phyloP scores from a whole-genome alignment of 1,139 yeast species.

The Hyphopichia pseudoburtonii region DNA sequence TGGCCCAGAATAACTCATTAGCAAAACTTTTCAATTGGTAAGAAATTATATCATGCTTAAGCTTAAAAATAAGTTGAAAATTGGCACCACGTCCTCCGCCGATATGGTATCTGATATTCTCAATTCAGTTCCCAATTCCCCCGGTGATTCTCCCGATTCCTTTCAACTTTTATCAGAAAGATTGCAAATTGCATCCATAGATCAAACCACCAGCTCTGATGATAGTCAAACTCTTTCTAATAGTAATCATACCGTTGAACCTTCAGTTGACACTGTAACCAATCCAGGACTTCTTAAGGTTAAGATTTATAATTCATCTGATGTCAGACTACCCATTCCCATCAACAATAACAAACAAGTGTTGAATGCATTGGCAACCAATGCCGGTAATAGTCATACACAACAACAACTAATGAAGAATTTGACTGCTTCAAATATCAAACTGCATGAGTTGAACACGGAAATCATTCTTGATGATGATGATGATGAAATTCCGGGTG shows the following conservation, averaged over 20 bases:
- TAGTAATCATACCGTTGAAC: slow-evolving; percentile 3
- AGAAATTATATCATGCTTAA: no score
- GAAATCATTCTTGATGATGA: no score
- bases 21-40: no score
- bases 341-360: slow-evolving; percentile 54
- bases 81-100: no score
- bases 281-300: slow-evolving; percentile 72
- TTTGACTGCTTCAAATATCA: slow-evolving; percentile 16
- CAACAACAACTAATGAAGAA: slow-evolving; percentile 36
- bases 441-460: no score
- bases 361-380: slow-evolving; percentile 50
- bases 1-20: no score
- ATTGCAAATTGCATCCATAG: slow-evolving; percentile 9
- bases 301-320: slow-evolving; percentile 62
- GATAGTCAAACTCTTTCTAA: slow-evolving; percentile 4
- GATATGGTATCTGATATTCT: no score
- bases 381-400: slow-evolving; percentile 41
- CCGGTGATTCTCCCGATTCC: no score
- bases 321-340: slow-evolving; percentile 62
- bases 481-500: slow-evolving; percentile 30
- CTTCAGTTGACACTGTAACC: slow-evolving; percentile 11
- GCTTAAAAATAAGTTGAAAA: no score
- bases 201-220: slow-evolving; percentile 5
- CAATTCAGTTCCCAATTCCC: no score
- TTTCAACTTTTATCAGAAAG: no score